Percentiles rank a stretch among this genome's conserved stretches.
These are phyloP conservation scores for Platanus orientalis DNA, from an alignment of 164 flowering plant species.

Conservation along the genomic window DNA sequence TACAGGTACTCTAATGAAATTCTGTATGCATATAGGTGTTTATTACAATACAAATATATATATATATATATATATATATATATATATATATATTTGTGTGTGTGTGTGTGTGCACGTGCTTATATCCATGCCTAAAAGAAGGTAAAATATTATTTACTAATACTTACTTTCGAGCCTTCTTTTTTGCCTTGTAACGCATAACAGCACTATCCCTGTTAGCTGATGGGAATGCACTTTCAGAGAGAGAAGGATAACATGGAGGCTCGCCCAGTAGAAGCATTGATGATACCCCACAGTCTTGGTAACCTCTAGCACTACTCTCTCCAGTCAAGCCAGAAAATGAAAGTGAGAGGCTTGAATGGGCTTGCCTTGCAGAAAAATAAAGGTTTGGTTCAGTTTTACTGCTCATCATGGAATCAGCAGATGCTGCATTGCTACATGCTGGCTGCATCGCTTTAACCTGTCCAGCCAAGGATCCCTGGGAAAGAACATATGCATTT, in stretches of 20 bases:
- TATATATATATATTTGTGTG: too few species aligned
- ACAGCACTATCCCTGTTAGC: conserved; percentile 67
- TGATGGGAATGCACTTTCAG: conserved; percentile 42
- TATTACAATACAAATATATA: too few species aligned
- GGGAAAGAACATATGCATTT: neutral
- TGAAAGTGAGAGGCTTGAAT: conserved; percentile 48
- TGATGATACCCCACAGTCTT: too few species aligned
- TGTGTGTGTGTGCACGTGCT: neutral
- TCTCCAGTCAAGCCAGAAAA: conserved; percentile 76
- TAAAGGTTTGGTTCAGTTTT: conserved; percentile 56
- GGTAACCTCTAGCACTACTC: conserved; percentile 61
- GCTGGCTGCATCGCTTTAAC: conserved; percentile 42
- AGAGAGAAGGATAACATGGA: conserved; percentile 58
- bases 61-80: too few species aligned
- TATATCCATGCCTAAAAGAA: neutral
- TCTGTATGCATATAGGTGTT: too few species aligned
- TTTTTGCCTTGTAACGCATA: conserved; percentile 84
- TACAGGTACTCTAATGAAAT: too few species aligned
- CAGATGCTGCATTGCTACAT: conserved; percentile 64
- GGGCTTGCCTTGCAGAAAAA: conserved; percentile 32
- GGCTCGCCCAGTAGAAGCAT: conserved; percentile 69
- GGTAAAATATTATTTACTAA: too few species aligned
- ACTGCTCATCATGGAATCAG: conserved; percentile 52
- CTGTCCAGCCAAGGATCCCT: conserved; percentile 43
- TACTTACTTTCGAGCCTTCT: conserved; percentile 83